These are phyloP conservation scores for Eucalyptus cloeziana DNA, from an alignment of 345 rosid genomes.

Conservation along the genomic window DNA sequence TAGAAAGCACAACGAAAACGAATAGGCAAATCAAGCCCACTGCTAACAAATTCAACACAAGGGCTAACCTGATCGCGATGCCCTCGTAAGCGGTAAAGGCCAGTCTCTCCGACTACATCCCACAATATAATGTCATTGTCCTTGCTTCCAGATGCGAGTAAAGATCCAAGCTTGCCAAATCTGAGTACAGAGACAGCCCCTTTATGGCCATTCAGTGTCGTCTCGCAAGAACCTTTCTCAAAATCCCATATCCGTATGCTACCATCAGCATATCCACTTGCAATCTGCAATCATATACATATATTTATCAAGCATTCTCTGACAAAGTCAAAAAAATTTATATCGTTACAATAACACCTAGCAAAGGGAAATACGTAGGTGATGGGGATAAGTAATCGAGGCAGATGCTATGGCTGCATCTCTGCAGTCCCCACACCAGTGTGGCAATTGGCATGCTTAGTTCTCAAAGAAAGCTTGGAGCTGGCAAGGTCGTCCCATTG, in stretches of 20 bases:
- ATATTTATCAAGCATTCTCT: neutral
- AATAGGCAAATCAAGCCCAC: neutral
- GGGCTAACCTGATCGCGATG: conserved; percentile 84
- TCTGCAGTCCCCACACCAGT: neutral
- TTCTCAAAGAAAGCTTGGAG: neutral
- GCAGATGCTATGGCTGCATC: neutral
- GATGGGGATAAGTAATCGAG: neutral
- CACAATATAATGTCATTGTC: conserved; percentile 85
- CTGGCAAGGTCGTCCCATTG: neutral
- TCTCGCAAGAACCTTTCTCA: conserved; percentile 73
- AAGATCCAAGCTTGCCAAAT: conserved; percentile 54
- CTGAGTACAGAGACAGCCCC: conserved; percentile 76
- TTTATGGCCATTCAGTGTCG: conserved; percentile 69
- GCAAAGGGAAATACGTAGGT: neutral
- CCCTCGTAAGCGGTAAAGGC: conserved; percentile 76
- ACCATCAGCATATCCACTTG: conserved; percentile 73
- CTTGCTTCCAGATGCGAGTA: conserved; percentile 93
- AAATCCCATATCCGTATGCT: conserved; percentile 81
- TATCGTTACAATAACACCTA: neutral
- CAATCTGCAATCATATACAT: conserved; percentile 10
- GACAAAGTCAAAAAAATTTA: neutral
- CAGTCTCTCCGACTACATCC: conserved; percentile 89
- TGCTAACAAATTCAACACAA: neutral
- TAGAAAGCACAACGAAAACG: neutral
- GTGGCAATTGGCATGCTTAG: neutral